phyloP scores from a whole-genome alignment of 73 alveolate genomes.

The Tetrahymena malaccensis region DNA sequence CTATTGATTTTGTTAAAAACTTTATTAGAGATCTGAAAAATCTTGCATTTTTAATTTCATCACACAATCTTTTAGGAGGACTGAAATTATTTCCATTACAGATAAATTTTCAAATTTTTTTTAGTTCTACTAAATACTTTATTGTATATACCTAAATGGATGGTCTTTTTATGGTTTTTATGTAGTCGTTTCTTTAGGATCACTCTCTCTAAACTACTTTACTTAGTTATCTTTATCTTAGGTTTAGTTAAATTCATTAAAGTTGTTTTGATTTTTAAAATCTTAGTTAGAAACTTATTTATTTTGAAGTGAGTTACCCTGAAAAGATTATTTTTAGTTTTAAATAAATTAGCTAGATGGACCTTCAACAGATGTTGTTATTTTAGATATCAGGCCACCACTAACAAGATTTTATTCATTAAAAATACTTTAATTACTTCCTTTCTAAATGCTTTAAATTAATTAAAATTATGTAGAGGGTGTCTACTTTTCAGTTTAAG shows the following conservation, averaged over 20 bases:
- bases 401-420: background rate
- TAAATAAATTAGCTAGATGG: background rate
- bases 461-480: background rate
- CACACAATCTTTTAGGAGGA: background rate
- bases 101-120: background rate
- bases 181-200: background rate
- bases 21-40: background rate
- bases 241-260: background rate
- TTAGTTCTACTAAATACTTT: background rate
- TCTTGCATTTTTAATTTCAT: background rate
- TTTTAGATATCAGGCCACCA: background rate
- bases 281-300: background rate
- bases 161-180: background rate
- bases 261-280: background rate
- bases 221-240: background rate
- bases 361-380: background rate
- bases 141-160: background rate
- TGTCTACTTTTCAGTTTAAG: background rate
- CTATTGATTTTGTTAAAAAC: background rate
- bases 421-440: background rate
- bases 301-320: background rate
- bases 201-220: background rate
- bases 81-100: background rate
- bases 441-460: background rate
- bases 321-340: background rate